Evolutionary conservation across 1,284 basidiomycete genomes (phyloP), one percentile per base, ranked within the genome.

Genomic region (Ganoderma boninense): DNA sequence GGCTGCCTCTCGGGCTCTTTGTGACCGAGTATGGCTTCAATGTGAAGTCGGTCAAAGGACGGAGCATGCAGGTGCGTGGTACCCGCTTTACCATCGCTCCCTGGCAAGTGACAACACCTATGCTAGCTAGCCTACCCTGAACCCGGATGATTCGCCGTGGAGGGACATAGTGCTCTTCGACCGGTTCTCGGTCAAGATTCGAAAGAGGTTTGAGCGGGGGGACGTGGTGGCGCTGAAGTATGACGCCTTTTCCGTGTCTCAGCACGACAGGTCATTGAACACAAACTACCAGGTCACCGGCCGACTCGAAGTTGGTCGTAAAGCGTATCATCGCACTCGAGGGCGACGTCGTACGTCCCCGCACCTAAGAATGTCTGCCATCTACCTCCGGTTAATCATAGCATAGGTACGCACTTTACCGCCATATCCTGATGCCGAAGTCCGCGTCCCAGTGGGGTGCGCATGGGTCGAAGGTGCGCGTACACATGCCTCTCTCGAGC

Each of bases 381-480:
- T 46, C 56, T 26, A 26, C 35, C 40, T 20, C 44, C n/a, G 16
- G 57, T 38, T 62, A 8, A 54, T 32, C 23, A 46, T 26, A 13
- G 4, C 56, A 32, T 44, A 84, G 83, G 80, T 94, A 2, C 86
- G 87, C 75, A 92, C 92, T 4, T 80, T 93, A 26, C 89, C 92
- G n/a, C 92, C 92, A 1, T 91, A 90, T 76, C 88, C 90, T 2
- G 84, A 88, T n/a, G 68, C 82, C 14, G 83, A 88, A 70, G 86
- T 91, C 6, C 77, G 74, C 23, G 78, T 94, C 42, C 91, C 92
- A 2, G 72, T 80, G 71, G 92, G 92, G 0, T 87, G 92, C 72
- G 83, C 88, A 56, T 94, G 92, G 92, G 85, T 94, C 64, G 92
- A 94, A 87, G 92, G 92, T 88, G 69, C 70, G 80, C 75, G 26